phyloP scores from a whole-genome alignment of 345 rosid genomes.

The Chamaenerion angustifolium region DNA sequence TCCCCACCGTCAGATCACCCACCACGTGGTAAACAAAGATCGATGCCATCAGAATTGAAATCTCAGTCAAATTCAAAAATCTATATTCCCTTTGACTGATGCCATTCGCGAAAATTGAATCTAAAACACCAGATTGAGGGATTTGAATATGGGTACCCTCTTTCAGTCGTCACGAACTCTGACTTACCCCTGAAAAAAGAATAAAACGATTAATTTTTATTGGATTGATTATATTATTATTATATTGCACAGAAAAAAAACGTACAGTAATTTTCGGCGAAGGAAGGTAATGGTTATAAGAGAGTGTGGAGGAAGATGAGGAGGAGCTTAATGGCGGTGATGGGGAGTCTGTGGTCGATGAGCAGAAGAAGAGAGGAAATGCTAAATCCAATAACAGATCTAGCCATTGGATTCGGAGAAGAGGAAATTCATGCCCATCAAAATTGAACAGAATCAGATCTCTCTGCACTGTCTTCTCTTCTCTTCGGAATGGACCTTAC shows the following conservation, averaged over 20 bases:
- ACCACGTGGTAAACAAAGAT: slow-evolving; percentile 85
- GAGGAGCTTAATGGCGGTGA: slow-evolving; percentile 52
- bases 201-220: background rate
- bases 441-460: background rate
- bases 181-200: no score
- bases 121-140: no score
- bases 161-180: no score
- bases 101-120: no score
- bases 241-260: background rate
- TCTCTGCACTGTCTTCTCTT: no score
- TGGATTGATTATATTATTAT: background rate
- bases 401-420: slow-evolving; percentile 6
- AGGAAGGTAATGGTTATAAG: slow-evolving; percentile 30
- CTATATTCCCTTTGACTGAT: background rate
- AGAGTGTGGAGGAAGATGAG: slow-evolving; percentile 77
- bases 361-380: slow-evolving; percentile 1
- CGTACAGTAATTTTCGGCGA: slow-evolving; percentile 12
- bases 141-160: no score
- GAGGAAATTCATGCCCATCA: slow-evolving; percentile 1
- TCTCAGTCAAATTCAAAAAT: background rate
- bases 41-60: slow-evolving; percentile 45
- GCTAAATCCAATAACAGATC: no score
- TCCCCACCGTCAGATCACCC: slow-evolving; percentile 97
- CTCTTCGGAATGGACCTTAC: no score
- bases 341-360: slow-evolving; percentile 31